These are phyloP conservation scores for Apiotrichum gamsii DNA, from an alignment of 1,284 basidiomycete genomes.

Conservation along the genomic window DNA sequence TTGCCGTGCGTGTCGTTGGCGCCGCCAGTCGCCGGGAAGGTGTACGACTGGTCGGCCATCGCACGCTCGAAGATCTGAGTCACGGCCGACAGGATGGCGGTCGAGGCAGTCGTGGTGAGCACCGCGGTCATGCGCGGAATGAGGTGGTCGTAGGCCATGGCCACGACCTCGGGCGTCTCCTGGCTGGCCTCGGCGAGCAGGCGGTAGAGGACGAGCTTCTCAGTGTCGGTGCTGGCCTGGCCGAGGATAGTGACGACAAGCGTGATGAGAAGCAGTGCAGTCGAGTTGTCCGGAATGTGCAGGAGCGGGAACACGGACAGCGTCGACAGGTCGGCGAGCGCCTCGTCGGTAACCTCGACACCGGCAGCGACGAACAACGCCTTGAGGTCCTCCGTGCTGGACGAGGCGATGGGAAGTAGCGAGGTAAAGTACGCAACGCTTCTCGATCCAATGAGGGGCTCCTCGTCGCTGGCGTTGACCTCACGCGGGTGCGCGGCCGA, in stretches of 20 bases:
- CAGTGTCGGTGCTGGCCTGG: constrained; percentile 66
- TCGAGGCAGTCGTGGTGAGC: constrained; percentile 65
- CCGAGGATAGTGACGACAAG: constrained; percentile 72
- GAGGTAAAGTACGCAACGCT: constrained; percentile 75
- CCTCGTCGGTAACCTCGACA: constrained; percentile 53
- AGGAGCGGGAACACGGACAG: constrained; percentile 49
- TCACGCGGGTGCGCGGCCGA: constrained; percentile 31
- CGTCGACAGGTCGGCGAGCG: constrained; percentile 50
- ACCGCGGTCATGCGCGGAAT: constrained; percentile 72
- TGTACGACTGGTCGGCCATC: constrained; percentile 33
- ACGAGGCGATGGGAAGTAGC: constrained; percentile 60
- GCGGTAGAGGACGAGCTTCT: constrained; percentile 72
- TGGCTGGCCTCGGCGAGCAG: constrained; percentile 68
- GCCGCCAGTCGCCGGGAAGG: constrained; percentile 22
- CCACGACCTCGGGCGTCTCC: constrained; percentile 65
- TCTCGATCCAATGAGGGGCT: constrained; percentile 52
- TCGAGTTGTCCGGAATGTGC: constrained; percentile 53
- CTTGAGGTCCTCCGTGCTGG: constrained; percentile 54
- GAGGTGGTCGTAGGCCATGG: constrained; percentile 69
- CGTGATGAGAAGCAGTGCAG: constrained; percentile 66
- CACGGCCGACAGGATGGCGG: constrained; percentile 62
- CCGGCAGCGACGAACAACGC: constrained; percentile 59
- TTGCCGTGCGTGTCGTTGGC: constrained; percentile 17
- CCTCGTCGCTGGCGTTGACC: constrained; percentile 45
- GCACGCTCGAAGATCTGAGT: constrained; percentile 61